These are phyloP conservation scores for Chrysoporthe puriensis DNA, from an alignment of 2,329 filamentous ascomycete species.

Conservation along the genomic window DNA sequence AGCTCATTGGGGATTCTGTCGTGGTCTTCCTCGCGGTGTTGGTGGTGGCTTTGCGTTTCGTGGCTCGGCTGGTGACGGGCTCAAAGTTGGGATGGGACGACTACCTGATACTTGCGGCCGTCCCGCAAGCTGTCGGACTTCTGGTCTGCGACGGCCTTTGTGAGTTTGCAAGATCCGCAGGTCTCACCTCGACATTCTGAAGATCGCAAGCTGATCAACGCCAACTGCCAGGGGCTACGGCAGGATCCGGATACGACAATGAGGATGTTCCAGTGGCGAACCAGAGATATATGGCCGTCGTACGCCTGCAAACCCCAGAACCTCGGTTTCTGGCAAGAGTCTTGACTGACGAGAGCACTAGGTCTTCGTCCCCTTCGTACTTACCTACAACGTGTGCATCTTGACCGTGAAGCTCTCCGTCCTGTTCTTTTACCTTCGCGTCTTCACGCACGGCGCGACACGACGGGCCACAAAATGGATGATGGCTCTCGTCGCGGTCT, in stretches of 20 bases:
- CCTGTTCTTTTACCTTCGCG: constrained; percentile 47
- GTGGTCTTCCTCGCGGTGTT: constrained; percentile 32
- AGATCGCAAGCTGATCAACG: constrained; percentile 5
- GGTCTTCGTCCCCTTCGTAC: constrained; percentile 43
- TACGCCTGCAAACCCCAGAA: background rate
- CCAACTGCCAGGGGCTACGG: constrained; percentile 27
- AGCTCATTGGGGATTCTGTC: constrained; percentile 35
- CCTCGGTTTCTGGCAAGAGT: background rate
- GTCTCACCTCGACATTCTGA: background rate
- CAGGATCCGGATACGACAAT: constrained; percentile 36
- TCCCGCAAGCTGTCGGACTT: constrained; percentile 37
- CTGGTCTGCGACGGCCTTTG: constrained; percentile 38
- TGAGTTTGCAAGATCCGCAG: constrained; percentile 28
- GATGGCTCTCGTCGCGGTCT: constrained; percentile 34
- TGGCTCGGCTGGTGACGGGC: constrained; percentile 35
- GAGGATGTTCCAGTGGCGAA: constrained; percentile 33
- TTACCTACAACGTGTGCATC: constrained; percentile 42
- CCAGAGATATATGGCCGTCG: constrained; percentile 10
- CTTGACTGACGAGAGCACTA: constrained; percentile 24
- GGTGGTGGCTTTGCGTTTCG: constrained; percentile 35
- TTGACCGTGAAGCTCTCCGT: constrained; percentile 46
- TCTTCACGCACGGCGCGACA: constrained; percentile 41
- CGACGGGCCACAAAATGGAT: constrained; percentile 37
- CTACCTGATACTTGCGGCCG: constrained; percentile 32
- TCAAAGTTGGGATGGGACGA: constrained; percentile 43